Percentiles rank a stretch among this genome's conserved stretches.
Evolutionary conservation across 139 green algal genomes (phyloP).

Genomic region (Haematococcus sp.): DNA sequence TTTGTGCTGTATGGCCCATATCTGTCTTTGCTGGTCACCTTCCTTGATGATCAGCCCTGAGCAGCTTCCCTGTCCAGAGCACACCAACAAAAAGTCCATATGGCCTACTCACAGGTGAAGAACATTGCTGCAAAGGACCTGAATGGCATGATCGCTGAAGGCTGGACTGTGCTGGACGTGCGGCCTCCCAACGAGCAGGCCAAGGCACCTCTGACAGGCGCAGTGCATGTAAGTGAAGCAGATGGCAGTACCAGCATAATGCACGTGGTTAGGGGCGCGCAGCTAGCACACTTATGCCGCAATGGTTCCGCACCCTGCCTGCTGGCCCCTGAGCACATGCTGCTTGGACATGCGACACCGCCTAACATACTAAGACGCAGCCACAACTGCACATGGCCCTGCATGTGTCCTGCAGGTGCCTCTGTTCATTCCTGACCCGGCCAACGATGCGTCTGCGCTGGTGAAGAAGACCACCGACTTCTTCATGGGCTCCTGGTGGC

Average conservation of each 20-base stretch:
- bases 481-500: slow-evolving; percentile 89
- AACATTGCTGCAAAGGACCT: slow-evolving; percentile 53
- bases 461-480: slow-evolving; percentile 77
- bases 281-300: no score
- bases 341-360: no score
- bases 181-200: slow-evolving; percentile 65
- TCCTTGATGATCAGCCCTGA: no score
- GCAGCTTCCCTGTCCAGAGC: no score
- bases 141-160: slow-evolving; percentile 60
- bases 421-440: slow-evolving; percentile 71
- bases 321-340: no score
- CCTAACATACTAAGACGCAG: no score
- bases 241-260: no score
- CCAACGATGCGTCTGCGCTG: slow-evolving; percentile 37
- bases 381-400: background rate
- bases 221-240: slow-evolving; percentile 20
- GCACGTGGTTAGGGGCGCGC: no score
- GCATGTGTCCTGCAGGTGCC: slow-evolving; percentile 54
- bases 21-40: no score
- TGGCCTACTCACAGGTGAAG: slow-evolving; percentile 32
- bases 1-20: no score
- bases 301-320: no score
- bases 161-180: slow-evolving; percentile 87
- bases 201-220: slow-evolving; percentile 48
- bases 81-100: no score